Evolutionary conservation across 2,329 filamentous ascomycete species (phyloP).

Genomic region (Colletotrichum costaricense): DNA sequence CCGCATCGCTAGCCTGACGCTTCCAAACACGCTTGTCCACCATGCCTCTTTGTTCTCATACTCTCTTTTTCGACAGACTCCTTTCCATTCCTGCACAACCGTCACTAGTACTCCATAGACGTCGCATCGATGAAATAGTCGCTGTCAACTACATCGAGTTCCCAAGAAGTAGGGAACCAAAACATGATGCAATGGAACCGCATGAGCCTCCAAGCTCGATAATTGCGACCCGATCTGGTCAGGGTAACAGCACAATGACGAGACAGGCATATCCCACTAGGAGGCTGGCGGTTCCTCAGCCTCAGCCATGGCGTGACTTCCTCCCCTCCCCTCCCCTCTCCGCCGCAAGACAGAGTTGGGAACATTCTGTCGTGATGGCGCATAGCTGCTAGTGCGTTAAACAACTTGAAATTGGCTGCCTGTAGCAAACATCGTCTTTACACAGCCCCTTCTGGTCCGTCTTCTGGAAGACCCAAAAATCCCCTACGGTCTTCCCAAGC

Average conservation of each 20-base stretch:
- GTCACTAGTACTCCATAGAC: not conserved
- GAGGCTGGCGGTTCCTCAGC: constrained; percentile 20
- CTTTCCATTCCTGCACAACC: not conserved
- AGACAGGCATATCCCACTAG: not conserved
- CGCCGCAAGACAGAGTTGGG: not conserved
- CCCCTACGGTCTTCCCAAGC: not conserved
- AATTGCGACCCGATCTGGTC: constrained; percentile 1
- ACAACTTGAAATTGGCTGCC: not conserved
- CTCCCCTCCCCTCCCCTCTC: not conserved
- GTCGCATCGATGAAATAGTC: not conserved
- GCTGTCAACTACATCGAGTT: not conserved
- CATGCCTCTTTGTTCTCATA: not conserved
- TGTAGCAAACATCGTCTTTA: not conserved
- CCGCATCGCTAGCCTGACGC: not conserved
- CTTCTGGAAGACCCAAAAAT: not conserved
- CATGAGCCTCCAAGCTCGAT: not conserved
- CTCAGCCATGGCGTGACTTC: constrained; percentile 18
- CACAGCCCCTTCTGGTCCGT: not conserved
- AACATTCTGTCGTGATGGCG: not conserved
- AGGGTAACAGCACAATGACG: constrained; percentile 1
- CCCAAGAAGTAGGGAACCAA: not conserved
- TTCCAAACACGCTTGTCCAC: not conserved
- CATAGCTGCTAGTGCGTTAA: not conserved
- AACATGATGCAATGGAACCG: not conserved
- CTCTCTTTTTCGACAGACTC: not conserved